These are phyloP conservation scores for Codiaeum variegatum DNA, from an alignment of 441 rosid genomes.

Conservation along the genomic window DNA sequence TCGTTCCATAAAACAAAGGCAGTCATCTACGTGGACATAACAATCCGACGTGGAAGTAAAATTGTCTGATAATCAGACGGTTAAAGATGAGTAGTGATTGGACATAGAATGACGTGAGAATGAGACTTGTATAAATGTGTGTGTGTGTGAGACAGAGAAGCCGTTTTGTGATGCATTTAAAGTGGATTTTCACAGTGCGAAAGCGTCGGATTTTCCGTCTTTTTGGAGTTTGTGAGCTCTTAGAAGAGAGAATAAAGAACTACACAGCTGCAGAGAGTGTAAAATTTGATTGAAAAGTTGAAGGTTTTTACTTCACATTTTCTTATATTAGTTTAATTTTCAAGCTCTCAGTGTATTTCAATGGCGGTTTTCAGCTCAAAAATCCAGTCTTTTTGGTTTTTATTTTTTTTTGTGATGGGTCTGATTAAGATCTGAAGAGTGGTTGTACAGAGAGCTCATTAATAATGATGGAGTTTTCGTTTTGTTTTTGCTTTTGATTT, in stretches of 20 bases:
- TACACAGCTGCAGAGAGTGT: background rate
- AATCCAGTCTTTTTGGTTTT: too few relatives aligned
- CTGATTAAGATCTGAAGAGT: background rate
- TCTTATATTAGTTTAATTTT: background rate
- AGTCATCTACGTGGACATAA: background rate
- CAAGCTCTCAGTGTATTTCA: background rate
- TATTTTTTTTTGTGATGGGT: background rate
- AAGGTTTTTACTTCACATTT: background rate
- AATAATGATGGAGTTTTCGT: background rate
- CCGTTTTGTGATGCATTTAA: conserved; percentile 35
- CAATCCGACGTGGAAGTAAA: conserved; percentile 6
- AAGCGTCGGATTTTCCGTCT: conserved; percentile 52
- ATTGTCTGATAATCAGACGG: conserved; percentile 26
- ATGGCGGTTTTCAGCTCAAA: background rate
- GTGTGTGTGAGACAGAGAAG: background rate
- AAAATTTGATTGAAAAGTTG: background rate
- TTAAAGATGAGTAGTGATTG: background rate
- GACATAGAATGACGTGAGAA: conserved; percentile 24
- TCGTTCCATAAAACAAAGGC: too few relatives aligned
- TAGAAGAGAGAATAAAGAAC: background rate
- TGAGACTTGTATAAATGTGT: conserved; percentile 8
- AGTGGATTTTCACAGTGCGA: conserved; percentile 27
- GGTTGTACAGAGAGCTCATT: background rate
- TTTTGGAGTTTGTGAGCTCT: conserved; percentile 1
- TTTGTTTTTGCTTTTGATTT: background rate